Evolutionary conservation across 106 monocot species (phyloP).

Genomic region (Posidonia australis): DNA sequence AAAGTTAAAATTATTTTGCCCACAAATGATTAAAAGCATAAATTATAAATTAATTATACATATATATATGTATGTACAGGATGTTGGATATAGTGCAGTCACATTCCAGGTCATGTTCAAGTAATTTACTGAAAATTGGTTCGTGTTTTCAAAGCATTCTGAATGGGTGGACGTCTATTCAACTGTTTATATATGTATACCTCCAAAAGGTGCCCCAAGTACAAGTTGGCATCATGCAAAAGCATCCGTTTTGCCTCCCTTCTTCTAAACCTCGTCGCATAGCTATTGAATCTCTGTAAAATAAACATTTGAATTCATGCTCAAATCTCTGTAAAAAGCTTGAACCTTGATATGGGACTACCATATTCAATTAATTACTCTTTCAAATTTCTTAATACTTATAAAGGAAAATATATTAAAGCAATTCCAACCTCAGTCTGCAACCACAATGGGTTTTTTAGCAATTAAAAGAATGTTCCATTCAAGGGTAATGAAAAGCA

Average conservation of each 20-base stretch:
- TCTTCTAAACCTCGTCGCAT: slow-evolving; percentile 4
- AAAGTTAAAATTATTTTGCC: too few species aligned
- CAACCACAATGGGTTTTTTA: not conserved
- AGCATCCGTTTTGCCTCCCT: slow-evolving; percentile 2
- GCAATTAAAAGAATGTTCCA: not conserved
- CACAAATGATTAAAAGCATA: too few species aligned
- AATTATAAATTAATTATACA: too few species aligned
- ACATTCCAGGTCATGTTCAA: too few species aligned
- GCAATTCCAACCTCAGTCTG: too few species aligned
- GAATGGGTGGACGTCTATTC: too few species aligned
- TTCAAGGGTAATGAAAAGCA: not conserved
- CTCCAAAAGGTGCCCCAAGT: slow-evolving; percentile 8
- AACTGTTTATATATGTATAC: not conserved
- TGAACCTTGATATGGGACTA: not conserved
- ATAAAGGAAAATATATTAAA: not conserved
- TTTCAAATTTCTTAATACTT: not conserved
- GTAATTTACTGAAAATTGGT: too few species aligned
- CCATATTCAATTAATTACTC: not conserved
- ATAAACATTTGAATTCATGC: not conserved
- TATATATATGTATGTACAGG: too few species aligned
- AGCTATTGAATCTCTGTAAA: slow-evolving; percentile 9
- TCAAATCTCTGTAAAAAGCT: not conserved
- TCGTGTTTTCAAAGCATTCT: too few species aligned
- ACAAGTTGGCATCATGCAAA: slow-evolving; percentile 4
- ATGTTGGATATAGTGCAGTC: too few species aligned